Conservation (phyloP, 805 yeast genomes). For the Nematodospora valgi region DNA sequence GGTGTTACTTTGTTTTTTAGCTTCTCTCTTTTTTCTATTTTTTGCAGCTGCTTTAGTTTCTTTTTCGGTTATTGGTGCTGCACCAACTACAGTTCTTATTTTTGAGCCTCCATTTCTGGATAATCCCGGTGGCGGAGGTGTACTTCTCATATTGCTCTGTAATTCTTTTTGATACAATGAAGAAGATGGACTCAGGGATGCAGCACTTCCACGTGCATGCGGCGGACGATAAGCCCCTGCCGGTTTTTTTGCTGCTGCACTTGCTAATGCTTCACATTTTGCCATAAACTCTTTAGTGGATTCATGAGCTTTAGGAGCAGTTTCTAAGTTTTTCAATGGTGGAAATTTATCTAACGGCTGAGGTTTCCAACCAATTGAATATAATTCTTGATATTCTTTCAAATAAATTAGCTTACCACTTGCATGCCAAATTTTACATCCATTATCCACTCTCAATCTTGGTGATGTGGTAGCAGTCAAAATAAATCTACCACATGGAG, state of each 20-base stretch:
- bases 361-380: conserved; percentile 82
- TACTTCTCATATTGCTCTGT: conserved; percentile 10
- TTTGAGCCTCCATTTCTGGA: conserved; percentile 13
- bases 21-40: conserved; percentile 73
- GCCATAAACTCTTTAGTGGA: conserved; percentile 61
- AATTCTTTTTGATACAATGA: conserved; percentile 59
- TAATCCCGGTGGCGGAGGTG: conserved; percentile 20
- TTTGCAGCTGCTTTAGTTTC: conserved; percentile 67
- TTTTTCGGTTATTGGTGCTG: conserved; percentile 39
- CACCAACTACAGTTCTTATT: conserved; percentile 55
- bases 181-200: conserved; percentile 33
- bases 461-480: conserved; percentile 97
- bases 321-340: conserved; percentile 43
- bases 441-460: conserved; percentile 93
- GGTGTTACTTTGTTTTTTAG: conserved; percentile 33
- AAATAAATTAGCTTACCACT: conserved; percentile 76
- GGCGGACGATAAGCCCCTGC: conserved; percentile 97
- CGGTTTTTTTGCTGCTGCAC: conserved; percentile 48
- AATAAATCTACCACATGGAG: conserved; percentile 92
- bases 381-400: conserved; percentile 78
- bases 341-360: conserved; percentile 54
- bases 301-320: conserved; percentile 66
- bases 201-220: conserved; percentile 63
- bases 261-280: conserved; percentile 32
- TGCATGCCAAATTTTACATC: conserved; percentile 90